Evolutionary conservation across 2,329 filamentous ascomycete genomes (phyloP), one percentile per base, ranked within the genome.

Genomic region (Pseudogymnoascus sp.): DNA sequence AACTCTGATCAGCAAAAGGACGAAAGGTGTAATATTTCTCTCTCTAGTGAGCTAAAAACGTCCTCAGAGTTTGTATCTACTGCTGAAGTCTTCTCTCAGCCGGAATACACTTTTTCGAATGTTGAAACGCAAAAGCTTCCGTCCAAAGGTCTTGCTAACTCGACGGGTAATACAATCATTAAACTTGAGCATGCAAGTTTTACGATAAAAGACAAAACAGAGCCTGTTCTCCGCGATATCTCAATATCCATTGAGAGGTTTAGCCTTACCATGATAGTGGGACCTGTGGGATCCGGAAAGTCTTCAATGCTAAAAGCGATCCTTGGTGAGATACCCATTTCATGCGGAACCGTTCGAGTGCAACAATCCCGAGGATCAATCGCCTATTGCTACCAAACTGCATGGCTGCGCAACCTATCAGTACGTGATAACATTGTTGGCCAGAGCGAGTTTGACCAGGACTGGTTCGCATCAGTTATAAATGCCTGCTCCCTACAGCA

Each of bases 401-500:
- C 68, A 11, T 69, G 67, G 67, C 40, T 66, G 2, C 25, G 8
- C 14, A 71, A 73, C 50, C 64, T 60, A 7, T 70, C 65, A 34
- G 63, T 72, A 12, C 66, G 69, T 44, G 61, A 70, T 14, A 72
- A 70, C 44, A 72, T 73, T 31, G 40, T 72, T 46, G 69, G 68
- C 12, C 65, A 69, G 4, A 70, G 4, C 37, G 60, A 70, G 0
- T 56, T 69, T 60, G 34, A 28, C 8, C 63, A 62, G 36, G 50
- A 36, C 25, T 62, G 59, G 12, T 68, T 66, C 64, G 67, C 67
- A 12, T 68, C 59, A 38, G 73, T 78, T 0, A 37, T 77, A 5
- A 64, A 68, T 2, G 71, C 72, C 1, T 78, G 77, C 38, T 71
- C 71, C 1, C 63, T 78, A 37, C 36, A 37, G 36, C 23, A 56